Percentiles rank a stretch among this genome's conserved stretches.
These are phyloP conservation scores for Davidsoniella virescens DNA, from an alignment of 2,329 filamentous ascomycete species.

Conservation along the genomic window DNA sequence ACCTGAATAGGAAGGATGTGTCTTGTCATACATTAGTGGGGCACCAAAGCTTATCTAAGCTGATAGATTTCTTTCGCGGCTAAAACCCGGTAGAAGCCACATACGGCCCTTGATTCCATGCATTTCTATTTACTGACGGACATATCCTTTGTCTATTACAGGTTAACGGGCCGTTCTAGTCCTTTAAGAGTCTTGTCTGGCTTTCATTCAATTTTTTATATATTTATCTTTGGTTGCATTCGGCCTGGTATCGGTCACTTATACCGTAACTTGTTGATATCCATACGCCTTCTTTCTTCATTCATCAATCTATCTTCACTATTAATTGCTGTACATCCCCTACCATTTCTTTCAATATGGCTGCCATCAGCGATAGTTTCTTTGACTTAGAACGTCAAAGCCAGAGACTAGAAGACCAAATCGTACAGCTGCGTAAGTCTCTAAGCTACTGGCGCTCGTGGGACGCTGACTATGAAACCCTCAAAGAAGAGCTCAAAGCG, in stretches of 20 bases:
- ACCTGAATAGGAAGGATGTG: too few relatives aligned
- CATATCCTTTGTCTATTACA: neutral
- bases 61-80: too few relatives aligned
- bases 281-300: too few relatives aligned
- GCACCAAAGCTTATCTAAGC: too few relatives aligned
- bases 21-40: too few relatives aligned
- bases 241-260: too few relatives aligned
- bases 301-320: neutral
- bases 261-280: too few relatives aligned
- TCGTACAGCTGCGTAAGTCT: slow-evolving; percentile 52
- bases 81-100: neutral
- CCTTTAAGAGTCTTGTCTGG: too few relatives aligned
- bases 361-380: slow-evolving; percentile 33
- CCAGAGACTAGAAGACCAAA: slow-evolving; percentile 56
- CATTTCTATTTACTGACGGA: neutral
- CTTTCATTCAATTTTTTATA: too few relatives aligned
- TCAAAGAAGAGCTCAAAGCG: slow-evolving; percentile 63
- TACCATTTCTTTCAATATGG: slow-evolving; percentile 20
- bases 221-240: too few relatives aligned
- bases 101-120: neutral
- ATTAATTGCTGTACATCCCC: neutral
- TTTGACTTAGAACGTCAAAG: slow-evolving; percentile 60
- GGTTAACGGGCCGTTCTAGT: neutral
- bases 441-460: slow-evolving; percentile 80
- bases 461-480: slow-evolving; percentile 79